phyloP scores from a whole-genome alignment of 805 yeast genomes.

The Starmera caribaea region DNA sequence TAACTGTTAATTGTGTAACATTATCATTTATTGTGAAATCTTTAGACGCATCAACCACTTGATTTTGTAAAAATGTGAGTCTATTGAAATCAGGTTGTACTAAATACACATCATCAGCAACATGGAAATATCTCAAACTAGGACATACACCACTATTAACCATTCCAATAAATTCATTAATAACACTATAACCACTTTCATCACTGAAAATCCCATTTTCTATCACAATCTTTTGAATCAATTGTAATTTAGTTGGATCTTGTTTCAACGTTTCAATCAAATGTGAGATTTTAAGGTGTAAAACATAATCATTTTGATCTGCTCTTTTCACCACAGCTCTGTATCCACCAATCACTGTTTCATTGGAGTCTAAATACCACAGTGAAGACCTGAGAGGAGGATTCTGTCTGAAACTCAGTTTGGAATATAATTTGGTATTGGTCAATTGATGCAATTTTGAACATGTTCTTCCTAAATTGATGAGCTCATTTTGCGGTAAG shows the following conservation, averaged over 20 bases:
- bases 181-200: conserved; percentile 10
- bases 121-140: conserved; percentile 8
- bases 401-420: conserved; percentile 25
- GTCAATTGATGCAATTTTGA: conserved; percentile 22
- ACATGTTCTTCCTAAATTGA: conserved; percentile 23
- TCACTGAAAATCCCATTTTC: conserved; percentile 21
- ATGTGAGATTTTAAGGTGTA: conserved; percentile 29
- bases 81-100: conserved; percentile 1
- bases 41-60: no score
- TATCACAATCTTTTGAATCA: conserved; percentile 26
- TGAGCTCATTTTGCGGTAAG: conserved; percentile 31
- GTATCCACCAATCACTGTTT: conserved; percentile 30
- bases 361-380: conserved; percentile 25
- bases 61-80: no score
- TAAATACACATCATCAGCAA: conserved; percentile 3
- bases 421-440: conserved; percentile 25
- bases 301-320: conserved; percentile 27
- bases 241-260: conserved; percentile 24
- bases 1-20: no score
- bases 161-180: conserved; percentile 15
- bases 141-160: conserved; percentile 14
- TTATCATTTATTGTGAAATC: no score
- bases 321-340: conserved; percentile 22
- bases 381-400: conserved; percentile 19
- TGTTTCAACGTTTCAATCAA: conserved; percentile 27